These are phyloP conservation scores for Wallacemonas sp. DNA, from an alignment of 208 protist species.

Conservation along the genomic window DNA sequence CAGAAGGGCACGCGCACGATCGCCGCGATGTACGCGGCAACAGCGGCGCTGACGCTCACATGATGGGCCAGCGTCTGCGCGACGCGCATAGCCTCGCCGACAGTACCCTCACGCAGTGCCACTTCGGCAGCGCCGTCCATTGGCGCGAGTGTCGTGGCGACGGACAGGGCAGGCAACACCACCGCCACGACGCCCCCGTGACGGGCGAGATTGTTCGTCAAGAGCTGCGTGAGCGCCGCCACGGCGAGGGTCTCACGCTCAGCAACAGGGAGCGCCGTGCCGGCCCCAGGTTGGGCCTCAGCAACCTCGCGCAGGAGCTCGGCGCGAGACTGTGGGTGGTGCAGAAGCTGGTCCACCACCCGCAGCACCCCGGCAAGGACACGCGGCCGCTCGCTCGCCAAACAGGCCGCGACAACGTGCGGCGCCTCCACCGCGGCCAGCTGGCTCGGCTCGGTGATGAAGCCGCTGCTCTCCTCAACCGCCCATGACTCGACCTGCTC, in stretches of 20 bases:
- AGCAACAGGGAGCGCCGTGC: constrained; percentile 1
- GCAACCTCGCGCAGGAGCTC: constrained; percentile 34
- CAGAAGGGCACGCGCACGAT: constrained; percentile 28
- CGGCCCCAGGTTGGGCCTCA: constrained; percentile 6
- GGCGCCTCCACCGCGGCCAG: constrained; percentile 59
- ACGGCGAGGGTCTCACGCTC: constrained; percentile 7
- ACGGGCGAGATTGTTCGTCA: constrained; percentile 15
- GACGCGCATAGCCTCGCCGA: constrained; percentile 34
- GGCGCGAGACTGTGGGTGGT: constrained; percentile 43
- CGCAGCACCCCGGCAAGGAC: constrained; percentile 44
- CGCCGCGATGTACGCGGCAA: constrained; percentile 33
- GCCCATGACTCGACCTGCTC: constrained; percentile 74
- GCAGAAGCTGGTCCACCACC: constrained; percentile 37
- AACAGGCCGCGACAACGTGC: constrained; percentile 39
- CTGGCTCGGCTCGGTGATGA: constrained; percentile 42
- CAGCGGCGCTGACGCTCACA: constrained; percentile 29
- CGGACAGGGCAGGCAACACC: constrained; percentile 7
- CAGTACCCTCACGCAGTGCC: constrained; percentile 25
- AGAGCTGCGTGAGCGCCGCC: constrained; percentile 4
- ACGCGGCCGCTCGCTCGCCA: constrained; percentile 36
- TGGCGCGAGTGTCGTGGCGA: constrained; percentile 10
- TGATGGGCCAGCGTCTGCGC: constrained; percentile 30
- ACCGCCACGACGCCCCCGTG: constrained; percentile 13
- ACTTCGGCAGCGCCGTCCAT: constrained; percentile 8
- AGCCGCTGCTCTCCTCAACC: constrained; percentile 56